Base-by-base conservation (phyloP, 2,329 filamentous ascomycete species). In the Stemphylium lycopersici region DNA sequence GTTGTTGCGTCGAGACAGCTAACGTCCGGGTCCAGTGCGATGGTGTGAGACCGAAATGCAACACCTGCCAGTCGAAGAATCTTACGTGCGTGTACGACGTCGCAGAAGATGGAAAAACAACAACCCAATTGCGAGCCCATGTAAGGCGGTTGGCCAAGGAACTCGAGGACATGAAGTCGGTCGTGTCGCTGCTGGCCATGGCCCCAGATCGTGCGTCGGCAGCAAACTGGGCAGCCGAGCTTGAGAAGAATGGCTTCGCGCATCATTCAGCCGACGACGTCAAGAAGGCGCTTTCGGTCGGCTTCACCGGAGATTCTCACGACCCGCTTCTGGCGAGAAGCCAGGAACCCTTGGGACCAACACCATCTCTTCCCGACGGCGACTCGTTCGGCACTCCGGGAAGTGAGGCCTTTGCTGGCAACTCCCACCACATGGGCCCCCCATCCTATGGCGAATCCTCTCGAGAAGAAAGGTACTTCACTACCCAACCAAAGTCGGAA, bases 21-120 rank as follows among this genome's bases (percentile, higher is more conserved):
- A 29, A 29, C 26, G 2, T 5, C 26, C 11, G 43, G 16, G 31
- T 42, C 8, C 34, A 76, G 73, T 76, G 73, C 51, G 72, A 76
- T 49, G 73, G 73, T 12, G 67, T 76, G 13, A 58, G 72, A 42
- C 73, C 73, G 18, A 74, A 73, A 55, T 76, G 73, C 60, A 76
- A 76, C 52, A 76, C 73, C 2, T 76, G 73, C 49, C 70, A 73
- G 37, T 69, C 71, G 16, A 76, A 76, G 44, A 74, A 71, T 32
- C 65, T 74, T 11, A 67, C 63, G 8, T 76, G 73, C 48, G 64
- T 73, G 15, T 76, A 76, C 54, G 73, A 76, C 55, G 71, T 76
- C 34, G 71, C 71, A 20, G 72, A 75, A 55, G 73, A 76, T 58
- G 72, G 72, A 7, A 74, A 74, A 55, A 75, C 72, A 26, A 74